phyloP scores from a whole-genome alignment of 2,329 filamentous ascomycete genomes.

The Tricladium varicosporioides region DNA sequence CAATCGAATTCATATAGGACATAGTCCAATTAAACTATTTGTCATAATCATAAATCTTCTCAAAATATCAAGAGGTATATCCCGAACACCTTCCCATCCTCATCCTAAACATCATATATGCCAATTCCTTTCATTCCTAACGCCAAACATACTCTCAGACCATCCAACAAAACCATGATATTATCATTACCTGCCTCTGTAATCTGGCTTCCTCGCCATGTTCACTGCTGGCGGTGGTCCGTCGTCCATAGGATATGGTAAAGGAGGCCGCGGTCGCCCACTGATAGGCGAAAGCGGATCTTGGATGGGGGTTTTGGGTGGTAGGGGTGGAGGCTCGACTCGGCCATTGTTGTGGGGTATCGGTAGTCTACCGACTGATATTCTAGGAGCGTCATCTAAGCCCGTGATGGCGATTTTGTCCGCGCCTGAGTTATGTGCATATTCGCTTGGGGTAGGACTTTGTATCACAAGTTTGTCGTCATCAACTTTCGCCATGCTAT shows the following conservation, averaged over 20 bases:
- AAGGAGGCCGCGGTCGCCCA: constrained; percentile 25
- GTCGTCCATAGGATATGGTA: constrained; percentile 75
- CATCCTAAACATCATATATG: neutral
- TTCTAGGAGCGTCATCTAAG: constrained; percentile 55
- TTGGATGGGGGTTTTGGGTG: constrained; percentile 73
- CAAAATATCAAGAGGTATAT: neutral
- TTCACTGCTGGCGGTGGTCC: constrained; percentile 82
- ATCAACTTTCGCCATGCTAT: constrained; percentile 25
- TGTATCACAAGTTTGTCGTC: constrained; percentile 51
- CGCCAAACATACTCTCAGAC: neutral
- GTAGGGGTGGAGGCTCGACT: constrained; percentile 66
- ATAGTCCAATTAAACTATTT: too few species aligned
- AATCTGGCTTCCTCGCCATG: constrained; percentile 73
- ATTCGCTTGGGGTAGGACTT: constrained; percentile 59
- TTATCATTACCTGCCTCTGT: constrained; percentile 16
- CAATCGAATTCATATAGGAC: too few species aligned
- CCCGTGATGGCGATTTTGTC: constrained; percentile 68
- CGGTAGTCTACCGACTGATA: constrained; percentile 15
- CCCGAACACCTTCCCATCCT: neutral
- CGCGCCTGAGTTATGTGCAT: constrained; percentile 53
- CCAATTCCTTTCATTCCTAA: neutral
- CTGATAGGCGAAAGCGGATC: constrained; percentile 38
- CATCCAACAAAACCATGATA: neutral
- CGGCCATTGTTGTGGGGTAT: constrained; percentile 18
- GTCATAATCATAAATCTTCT: neutral